A percentile compares a stretch with the other conserved stretches of the same genome.
phyloP scores from a whole-genome alignment of 352 stramenopile species.

The Labyrinthula sp. region DNA sequence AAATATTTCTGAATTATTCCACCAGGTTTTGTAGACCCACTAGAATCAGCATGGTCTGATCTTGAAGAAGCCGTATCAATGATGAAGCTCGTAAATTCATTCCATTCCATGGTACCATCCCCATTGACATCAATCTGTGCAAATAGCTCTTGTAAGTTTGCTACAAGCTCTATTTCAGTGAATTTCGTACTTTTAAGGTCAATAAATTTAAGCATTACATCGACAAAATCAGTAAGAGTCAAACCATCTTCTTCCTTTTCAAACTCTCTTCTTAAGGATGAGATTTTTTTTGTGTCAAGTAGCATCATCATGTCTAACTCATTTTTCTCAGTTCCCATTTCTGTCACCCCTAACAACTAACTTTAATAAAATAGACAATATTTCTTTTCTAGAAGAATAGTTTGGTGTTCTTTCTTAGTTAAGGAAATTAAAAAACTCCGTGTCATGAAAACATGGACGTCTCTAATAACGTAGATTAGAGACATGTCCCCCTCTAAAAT shows the following conservation, averaged over 20 bases:
- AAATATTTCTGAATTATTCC: too few relatives aligned
- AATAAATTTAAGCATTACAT: constrained; percentile 51
- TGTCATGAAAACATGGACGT: too few relatives aligned
- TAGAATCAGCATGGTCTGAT: too few relatives aligned
- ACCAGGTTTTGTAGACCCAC: too few relatives aligned
- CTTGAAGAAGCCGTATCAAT: constrained; percentile 64
- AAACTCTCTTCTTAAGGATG: constrained; percentile 53
- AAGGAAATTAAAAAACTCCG: too few relatives aligned
- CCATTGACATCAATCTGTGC: constrained; percentile 68
- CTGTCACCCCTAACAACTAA: too few relatives aligned
- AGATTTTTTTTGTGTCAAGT: constrained; percentile 63
- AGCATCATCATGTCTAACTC: constrained; percentile 73
- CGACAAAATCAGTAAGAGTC: constrained; percentile 54
- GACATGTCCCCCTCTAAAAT: too few relatives aligned
- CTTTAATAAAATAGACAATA: too few relatives aligned
- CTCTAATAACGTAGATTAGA: too few relatives aligned
- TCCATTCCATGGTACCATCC: constrained; percentile 67
- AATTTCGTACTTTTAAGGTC: constrained; percentile 43
- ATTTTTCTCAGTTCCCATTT: too few relatives aligned
- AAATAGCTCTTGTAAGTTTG: constrained; percentile 61
- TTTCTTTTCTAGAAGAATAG: too few relatives aligned
- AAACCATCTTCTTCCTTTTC: constrained; percentile 49
- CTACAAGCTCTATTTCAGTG: constrained; percentile 49
- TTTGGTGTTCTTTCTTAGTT: too few relatives aligned
- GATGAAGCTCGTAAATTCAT: constrained; percentile 68